Evolutionary conservation across 768 basidiomycete species (phyloP).

Genomic region (Lactifluus hygrophoroides): DNA sequence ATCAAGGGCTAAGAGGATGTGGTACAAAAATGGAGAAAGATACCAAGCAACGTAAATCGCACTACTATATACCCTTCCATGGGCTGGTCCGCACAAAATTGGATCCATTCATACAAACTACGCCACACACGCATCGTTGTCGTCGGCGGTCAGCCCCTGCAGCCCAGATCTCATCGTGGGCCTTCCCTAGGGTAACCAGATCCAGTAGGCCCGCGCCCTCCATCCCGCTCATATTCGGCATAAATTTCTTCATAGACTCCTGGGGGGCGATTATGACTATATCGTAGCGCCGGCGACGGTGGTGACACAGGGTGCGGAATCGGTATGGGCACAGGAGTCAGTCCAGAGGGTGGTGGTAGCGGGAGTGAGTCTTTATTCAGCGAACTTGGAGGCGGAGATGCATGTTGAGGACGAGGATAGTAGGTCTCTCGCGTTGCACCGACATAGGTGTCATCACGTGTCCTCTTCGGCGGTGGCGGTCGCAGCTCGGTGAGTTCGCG

Average conservation of each 20-base stretch:
- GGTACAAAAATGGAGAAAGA: background rate
- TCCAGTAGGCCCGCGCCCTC: background rate
- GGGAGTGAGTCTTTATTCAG: background rate
- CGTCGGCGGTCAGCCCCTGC: background rate
- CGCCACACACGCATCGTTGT: background rate
- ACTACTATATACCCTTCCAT: background rate
- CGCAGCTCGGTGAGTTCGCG: slow-evolving; percentile 8
- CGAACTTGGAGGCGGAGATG: background rate
- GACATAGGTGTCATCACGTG: slow-evolving; percentile 14
- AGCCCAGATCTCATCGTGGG: background rate
- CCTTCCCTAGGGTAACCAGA: slow-evolving; percentile 2
- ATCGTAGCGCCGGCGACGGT: background rate
- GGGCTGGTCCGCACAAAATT: background rate
- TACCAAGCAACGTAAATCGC: background rate
- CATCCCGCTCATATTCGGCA: slow-evolving; percentile 8
- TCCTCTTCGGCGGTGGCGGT: slow-evolving; percentile 15
- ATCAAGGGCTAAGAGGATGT: background rate
- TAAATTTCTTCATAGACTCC: slow-evolving; percentile 1
- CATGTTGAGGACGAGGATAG: background rate
- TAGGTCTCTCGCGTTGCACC: slow-evolving; percentile 1
- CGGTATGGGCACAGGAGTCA: slow-evolving; percentile 8
- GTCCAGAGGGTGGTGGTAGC: background rate
- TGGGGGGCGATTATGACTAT: background rate
- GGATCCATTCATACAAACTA: background rate
- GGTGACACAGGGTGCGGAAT: background rate